A percentile compares a stretch with the other conserved stretches of the same genome.
These are phyloP conservation scores for Tolypocladium paradoxum DNA, from an alignment of 2,329 filamentous ascomycete species.

Conservation along the genomic window DNA sequence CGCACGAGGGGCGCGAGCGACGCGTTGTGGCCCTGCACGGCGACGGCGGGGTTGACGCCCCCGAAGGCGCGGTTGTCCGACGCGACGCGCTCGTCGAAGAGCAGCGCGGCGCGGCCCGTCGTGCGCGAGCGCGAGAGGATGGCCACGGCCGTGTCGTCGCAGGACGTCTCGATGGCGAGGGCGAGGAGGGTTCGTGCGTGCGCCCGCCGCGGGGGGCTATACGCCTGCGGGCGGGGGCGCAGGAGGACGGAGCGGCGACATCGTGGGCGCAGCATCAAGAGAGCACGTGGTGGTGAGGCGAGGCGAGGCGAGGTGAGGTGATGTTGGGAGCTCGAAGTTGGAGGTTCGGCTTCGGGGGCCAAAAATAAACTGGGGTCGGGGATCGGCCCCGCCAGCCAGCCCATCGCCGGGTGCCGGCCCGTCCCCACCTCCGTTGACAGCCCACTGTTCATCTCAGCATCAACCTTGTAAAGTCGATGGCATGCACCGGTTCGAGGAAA, in stretches of 20 bases:
- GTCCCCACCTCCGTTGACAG: neutral
- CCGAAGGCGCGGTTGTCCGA: slow-evolving; percentile 64
- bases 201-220: neutral
- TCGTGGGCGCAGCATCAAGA: slow-evolving; percentile 4
- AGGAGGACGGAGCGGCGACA: neutral
- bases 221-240: neutral
- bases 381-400: neutral
- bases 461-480: neutral
- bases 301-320: neutral
- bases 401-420: neutral
- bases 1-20: slow-evolving; percentile 58
- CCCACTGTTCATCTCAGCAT: neutral
- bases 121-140: slow-evolving; percentile 54
- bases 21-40: slow-evolving; percentile 65
- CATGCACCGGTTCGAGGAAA: neutral
- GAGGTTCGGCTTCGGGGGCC: neutral
- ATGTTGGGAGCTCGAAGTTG: neutral
- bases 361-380: neutral
- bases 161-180: slow-evolving; percentile 73
- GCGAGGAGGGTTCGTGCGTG: slow-evolving; percentile 31
- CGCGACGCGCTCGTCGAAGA: slow-evolving; percentile 74
- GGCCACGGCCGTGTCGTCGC: slow-evolving; percentile 89
- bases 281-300: neutral
- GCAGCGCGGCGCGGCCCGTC: slow-evolving; percentile 39
- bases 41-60: slow-evolving; percentile 70